Base-by-base conservation (phyloP, 1,284 basidiomycete species). In the Puccinia horiana region DNA sequence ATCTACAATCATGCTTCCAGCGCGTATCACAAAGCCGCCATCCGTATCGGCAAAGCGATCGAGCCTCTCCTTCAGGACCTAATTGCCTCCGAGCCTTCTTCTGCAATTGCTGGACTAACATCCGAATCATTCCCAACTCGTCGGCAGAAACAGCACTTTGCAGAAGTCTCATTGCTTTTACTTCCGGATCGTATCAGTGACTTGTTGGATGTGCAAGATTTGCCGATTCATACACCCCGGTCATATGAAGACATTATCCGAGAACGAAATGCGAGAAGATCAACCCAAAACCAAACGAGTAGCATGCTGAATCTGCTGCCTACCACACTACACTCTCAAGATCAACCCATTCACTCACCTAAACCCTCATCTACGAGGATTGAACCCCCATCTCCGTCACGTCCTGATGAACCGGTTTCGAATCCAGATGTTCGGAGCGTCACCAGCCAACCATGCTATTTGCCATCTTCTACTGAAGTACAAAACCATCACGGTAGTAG, bases 1-100 rank as follows among this genome's bases (percentile, higher is more conserved):
- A 85, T 90, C 6, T 99, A 98, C 88, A 98, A 99, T 87, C 91
- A 92, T 84, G 87, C 90, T 0, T 92, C 92, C 47, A 92, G 93
- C 0, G 85, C 90, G 0, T 93, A 92, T 85, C 90, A 94, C 87
- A 93, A 91, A 84, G 88, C 91, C 0, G 96, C 96, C 0, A 86
- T 89, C 26, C 89, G 91, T 65, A 91, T 98, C 83, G 90, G 91
- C 85, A 89, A 88, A 26, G 88, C 89, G n/a, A 88, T 90, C 0
- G 88, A 88, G 76, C 89, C 90, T 0, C 89, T 94, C 6, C 84
- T 88, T 67, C 83, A 82, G 4, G 83, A 84, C 20, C 88, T 96
- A 32, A 29, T 67, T 40, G 56, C 56, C 32, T 52, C 56, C 32
- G 70, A 74, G 44, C 72, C 56, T 52, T 32, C 61, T 52, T 81